Evolutionary conservation across 2,329 filamentous ascomycete species (phyloP).

Genomic region (Coniella lustricola): DNA sequence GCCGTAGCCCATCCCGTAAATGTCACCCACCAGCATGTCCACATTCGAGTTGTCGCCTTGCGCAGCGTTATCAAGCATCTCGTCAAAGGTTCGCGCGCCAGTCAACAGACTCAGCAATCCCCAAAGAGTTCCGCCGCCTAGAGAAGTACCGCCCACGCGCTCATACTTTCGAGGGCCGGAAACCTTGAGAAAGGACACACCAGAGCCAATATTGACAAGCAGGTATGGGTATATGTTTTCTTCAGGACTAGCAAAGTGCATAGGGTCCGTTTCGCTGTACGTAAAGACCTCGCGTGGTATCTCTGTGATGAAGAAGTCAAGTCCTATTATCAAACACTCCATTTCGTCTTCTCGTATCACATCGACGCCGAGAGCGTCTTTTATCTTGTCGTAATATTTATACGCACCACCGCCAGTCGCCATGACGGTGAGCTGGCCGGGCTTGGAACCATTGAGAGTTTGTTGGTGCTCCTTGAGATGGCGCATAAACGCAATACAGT

Average conservation of each 20-base stretch:
- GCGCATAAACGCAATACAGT: slow-evolving; percentile 87
- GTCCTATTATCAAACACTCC: slow-evolving; percentile 93
- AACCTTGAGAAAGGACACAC: slow-evolving; percentile 95
- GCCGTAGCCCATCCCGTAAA: slow-evolving; percentile 91
- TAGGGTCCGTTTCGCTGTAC: slow-evolving; percentile 83
- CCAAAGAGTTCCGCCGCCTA: slow-evolving; percentile 97
- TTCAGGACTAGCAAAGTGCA: slow-evolving; percentile 77
- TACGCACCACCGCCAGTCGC: slow-evolving; percentile 93
- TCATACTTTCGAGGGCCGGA: slow-evolving; percentile 80
- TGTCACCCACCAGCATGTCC: slow-evolving; percentile 95
- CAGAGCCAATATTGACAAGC: slow-evolving; percentile 95
- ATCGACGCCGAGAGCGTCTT: slow-evolving; percentile 74
- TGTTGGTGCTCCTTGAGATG: slow-evolving; percentile 77
- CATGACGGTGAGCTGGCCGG: slow-evolving; percentile 78
- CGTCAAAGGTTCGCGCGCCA: slow-evolving; percentile 91
- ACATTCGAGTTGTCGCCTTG: slow-evolving; percentile 87
- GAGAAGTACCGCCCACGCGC: slow-evolving; percentile 87
- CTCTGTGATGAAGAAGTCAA: slow-evolving; percentile 98
- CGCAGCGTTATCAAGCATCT: slow-evolving; percentile 91
- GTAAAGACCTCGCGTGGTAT: slow-evolving; percentile 97
- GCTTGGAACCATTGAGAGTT: slow-evolving; percentile 63
- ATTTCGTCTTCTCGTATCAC: slow-evolving; percentile 94
- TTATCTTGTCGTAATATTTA: slow-evolving; percentile 92
- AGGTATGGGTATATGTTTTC: slow-evolving; percentile 89
- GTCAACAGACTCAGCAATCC: slow-evolving; percentile 86